Evolutionary conservation across 2,329 filamentous ascomycete species (phyloP).

Genomic region (Boeremia exigua): DNA sequence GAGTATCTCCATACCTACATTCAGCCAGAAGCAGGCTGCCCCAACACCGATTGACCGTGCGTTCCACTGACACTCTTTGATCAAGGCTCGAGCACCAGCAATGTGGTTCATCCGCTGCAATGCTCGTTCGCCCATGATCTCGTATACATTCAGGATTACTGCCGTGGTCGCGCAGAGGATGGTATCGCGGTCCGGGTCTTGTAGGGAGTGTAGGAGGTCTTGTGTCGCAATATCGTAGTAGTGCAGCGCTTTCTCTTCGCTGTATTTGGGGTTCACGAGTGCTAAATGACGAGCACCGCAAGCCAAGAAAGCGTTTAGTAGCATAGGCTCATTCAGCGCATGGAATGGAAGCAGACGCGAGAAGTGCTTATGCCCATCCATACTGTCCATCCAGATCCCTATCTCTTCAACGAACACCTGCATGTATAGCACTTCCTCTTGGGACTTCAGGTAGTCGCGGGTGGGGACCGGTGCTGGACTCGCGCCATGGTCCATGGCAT

Average conservation of each 20-base stretch:
- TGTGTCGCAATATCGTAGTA: constrained; percentile 89
- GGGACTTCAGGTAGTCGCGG: constrained; percentile 71
- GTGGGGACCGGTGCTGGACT: constrained; percentile 38
- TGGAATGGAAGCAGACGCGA: constrained; percentile 83
- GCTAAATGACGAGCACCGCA: constrained; percentile 85
- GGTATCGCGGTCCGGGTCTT: constrained; percentile 84
- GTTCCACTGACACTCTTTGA: constrained; percentile 90
- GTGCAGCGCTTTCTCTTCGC: constrained; percentile 76
- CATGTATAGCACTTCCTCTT: constrained; percentile 86
- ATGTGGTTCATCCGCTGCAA: constrained; percentile 88
- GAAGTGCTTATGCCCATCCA: constrained; percentile 87
- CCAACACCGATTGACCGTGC: constrained; percentile 79
- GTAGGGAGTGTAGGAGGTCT: constrained; percentile 75
- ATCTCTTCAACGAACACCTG: constrained; percentile 92
- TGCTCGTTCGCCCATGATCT: constrained; percentile 85
- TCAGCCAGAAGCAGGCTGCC: constrained; percentile 92
- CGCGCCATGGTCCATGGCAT: constrained; percentile 33
- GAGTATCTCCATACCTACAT: constrained; percentile 88
- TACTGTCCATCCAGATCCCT: constrained; percentile 90
- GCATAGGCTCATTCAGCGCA: constrained; percentile 81
- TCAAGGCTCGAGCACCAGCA: constrained; percentile 80
- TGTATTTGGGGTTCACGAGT: constrained; percentile 71
- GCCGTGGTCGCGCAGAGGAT: constrained; percentile 86
- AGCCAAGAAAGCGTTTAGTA: constrained; percentile 85
- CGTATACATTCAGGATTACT: constrained; percentile 88